Base-by-base conservation (phyloP, 768 basidiomycete species). In the Scleroderma citrinum region DNA sequence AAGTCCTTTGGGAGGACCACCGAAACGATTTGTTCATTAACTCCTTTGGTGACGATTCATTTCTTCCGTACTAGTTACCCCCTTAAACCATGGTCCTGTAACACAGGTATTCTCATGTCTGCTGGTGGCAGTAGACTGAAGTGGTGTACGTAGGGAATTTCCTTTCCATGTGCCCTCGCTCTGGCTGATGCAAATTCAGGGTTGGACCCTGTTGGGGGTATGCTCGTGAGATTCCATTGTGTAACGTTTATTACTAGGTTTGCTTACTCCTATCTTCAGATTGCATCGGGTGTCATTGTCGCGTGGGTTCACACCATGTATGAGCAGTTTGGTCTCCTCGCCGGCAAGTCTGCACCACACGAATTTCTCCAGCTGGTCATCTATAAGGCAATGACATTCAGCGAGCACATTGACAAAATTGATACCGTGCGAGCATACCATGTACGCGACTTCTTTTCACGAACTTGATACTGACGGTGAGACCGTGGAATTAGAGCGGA, bases 1-100 rank as follows among this genome's bases (percentile, higher is more conserved):
- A 81, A 40, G 81, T 96, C n/a, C 77, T 96, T 24, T 97, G 92
- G 92, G 90, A 96, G 66, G 95, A 98, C 62, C 94, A 97, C 56
- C 76, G 94, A 56, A 97, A 93, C 59, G 95, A 95, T 59, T 63
- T 92, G n/a, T 88, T 81, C 62, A 82, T 92, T 62, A 92, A 92
- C 59, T 71, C 77, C 21, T 86, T 88, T 52, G 85, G 85, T 85
- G 52, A 30, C 34, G 74, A 48, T 3, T 24, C 14, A 24, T 40
- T 39, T 20, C 37, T 52, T 24, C 14, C 26, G 24, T 23, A 31
- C 49, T n/a, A n/a, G 17, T 23, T 13, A 0, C 36, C 34, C 12
- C 4, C n/a, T n/a, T 41, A 26, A 32, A 39, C 24, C 46, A 26
- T 54, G 32, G 39, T 41, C n/a, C 46, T 23, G 34, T 52, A 30